Percentiles rank a stretch among this genome's conserved stretches.
phyloP scores from a whole-genome alignment of 345 rosid species.

The Lepidium aucheri region DNA sequence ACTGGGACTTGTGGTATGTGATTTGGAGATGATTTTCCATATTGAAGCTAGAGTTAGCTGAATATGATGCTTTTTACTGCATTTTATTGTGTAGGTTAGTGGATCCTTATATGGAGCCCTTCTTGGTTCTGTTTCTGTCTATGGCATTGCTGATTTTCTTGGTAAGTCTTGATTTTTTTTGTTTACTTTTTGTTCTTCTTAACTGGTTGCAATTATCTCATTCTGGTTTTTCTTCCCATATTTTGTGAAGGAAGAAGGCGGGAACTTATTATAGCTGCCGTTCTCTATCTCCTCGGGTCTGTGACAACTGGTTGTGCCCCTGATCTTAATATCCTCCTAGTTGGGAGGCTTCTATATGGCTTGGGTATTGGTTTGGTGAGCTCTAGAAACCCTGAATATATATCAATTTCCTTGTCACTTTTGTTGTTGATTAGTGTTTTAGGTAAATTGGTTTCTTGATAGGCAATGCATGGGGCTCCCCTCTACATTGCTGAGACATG shows the following conservation, averaged over 20 bases:
- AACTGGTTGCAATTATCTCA: background rate
- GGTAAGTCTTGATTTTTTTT: slow-evolving; percentile 38
- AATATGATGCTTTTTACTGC: background rate
- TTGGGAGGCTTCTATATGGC: slow-evolving; percentile 81
- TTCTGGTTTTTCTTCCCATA: slow-evolving; percentile 1
- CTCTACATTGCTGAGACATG: slow-evolving; percentile 96
- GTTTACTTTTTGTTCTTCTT: background rate
- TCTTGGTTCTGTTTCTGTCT: slow-evolving; percentile 75
- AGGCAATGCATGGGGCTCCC: slow-evolving; percentile 99
- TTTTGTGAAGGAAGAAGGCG: slow-evolving; percentile 59
- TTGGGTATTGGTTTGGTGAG: slow-evolving; percentile 89
- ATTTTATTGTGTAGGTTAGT: slow-evolving; percentile 58
- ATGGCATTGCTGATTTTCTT: slow-evolving; percentile 82
- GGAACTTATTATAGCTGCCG: slow-evolving; percentile 69
- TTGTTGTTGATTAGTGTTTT: background rate
- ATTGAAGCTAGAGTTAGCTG: background rate
- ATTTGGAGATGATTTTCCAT: slow-evolving; percentile 2
- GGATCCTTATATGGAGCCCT: slow-evolving; percentile 98
- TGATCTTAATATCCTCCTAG: slow-evolving; percentile 57
- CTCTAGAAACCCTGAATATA: slow-evolving; percentile 11
- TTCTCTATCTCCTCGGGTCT: slow-evolving; percentile 57
- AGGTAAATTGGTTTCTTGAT: slow-evolving; percentile 12
- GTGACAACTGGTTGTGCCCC: slow-evolving; percentile 57
- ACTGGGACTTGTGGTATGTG: slow-evolving; percentile 92
- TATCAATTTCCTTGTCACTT: background rate